Percentiles rank a stretch among this genome's conserved stretches.
Conservation (phyloP, 1,139 yeast species). For the Candida labiduridarum region DNA sequence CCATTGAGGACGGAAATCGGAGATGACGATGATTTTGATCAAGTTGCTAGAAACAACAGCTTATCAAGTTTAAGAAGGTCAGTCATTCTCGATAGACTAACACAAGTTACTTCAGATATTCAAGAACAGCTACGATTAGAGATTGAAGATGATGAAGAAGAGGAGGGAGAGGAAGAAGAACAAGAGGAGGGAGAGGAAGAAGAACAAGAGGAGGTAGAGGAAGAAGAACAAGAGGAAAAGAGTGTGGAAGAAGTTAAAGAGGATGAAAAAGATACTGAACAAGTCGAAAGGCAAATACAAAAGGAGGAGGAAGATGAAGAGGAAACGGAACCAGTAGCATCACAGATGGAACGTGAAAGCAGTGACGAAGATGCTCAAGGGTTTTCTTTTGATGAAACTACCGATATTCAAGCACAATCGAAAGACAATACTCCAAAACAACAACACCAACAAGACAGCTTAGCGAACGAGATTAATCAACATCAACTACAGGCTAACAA, state of each 20-base stretch:
- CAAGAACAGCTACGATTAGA: conserved; percentile 33
- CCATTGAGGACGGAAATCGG: conserved; percentile 15
- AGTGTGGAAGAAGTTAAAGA: background rate
- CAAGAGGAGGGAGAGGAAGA: background rate
- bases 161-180: conserved; percentile 6
- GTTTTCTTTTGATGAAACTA: conserved; percentile 16
- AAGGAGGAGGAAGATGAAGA: background rate
- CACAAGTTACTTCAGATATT: conserved; percentile 44
- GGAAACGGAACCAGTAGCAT: background rate
- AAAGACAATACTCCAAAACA: background rate
- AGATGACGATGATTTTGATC: conserved; percentile 11
- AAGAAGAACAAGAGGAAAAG: background rate
- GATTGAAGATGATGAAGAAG: conserved; percentile 18
- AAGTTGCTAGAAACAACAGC: conserved; percentile 6
- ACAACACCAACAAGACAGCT: background rate
- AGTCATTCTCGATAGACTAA: conserved; percentile 41
- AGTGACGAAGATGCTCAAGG: conserved; percentile 17
- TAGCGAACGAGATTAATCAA: background rate
- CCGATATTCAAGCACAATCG: background rate
- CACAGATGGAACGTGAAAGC: background rate
- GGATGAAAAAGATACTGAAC: background rate
- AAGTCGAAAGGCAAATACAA: background rate
- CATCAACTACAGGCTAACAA: background rate
- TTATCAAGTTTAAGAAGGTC: conserved; percentile 32
- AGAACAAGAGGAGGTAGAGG: background rate